Base-by-base conservation (phyloP, 352 stramenopile genomes). In the Phytophthora pluvialis region DNA sequence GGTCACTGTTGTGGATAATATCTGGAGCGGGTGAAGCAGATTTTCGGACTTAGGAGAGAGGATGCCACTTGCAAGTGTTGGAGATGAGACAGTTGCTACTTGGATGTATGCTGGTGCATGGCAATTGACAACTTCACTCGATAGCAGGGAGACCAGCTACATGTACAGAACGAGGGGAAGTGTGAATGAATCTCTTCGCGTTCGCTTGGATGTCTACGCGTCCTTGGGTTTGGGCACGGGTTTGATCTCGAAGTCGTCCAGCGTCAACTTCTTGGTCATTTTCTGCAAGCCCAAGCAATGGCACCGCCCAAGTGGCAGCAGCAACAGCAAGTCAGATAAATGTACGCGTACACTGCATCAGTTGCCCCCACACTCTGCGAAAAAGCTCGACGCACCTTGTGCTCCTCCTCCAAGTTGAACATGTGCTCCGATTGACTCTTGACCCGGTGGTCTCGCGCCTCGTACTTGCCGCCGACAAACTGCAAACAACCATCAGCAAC, bases 211-310 rank as follows among this genome's bases (percentile, higher is more conserved):
- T 3, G 4, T 29, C 58, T 64, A 80, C 10, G 59, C 47, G 18
- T 86, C 80, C 45, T 80, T 75, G 25, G 76, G 77, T 25, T 80
- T 83, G 10, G 88, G 88, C 45, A 96, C 81, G 8, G 86, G 88
- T 60, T 96, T 96, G 57, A 96, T 68, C 61, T 92, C 88, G 49
- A 94, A 96, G 56, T 94, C 88, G 58, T 94, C 80, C 10, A 89
- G 68, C 33, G 83, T 45, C 54, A 96, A 75, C 64, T 96, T 96
- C 67, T 91, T 75, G 31, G 81, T 92, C 61, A 96, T 94, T 85
- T 79, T 91, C 88, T 94, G 60, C n/a, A 54, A n/a, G n/a, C n/a
- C 42, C 16, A 48, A 48, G 12, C 11, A 6, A 29, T 1, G 2
- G 5, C 21, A 21, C 21, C 21, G 21, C 21, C n/a, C 21, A 21